These are phyloP conservation scores for Ophiostoma piceae DNA, from an alignment of 2,329 filamentous ascomycete genomes.

Conservation along the genomic window DNA sequence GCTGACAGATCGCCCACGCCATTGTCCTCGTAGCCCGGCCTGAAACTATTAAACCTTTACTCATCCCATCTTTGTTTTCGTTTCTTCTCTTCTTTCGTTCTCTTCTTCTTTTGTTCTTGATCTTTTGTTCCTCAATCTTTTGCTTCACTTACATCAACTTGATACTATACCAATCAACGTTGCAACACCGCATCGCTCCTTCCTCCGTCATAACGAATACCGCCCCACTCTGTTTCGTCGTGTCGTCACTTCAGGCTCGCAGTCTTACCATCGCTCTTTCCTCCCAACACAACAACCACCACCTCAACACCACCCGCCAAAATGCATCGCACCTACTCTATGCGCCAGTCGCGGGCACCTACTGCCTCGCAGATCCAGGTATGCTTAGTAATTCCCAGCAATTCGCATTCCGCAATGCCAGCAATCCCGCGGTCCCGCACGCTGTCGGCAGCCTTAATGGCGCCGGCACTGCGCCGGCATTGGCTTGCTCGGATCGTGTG, in stretches of 20 bases:
- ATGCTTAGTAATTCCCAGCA: conserved; percentile 26
- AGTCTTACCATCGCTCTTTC: conserved; percentile 4
- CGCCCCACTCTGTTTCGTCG: conserved; percentile 10
- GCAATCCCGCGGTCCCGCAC: neutral
- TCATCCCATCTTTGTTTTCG: conserved; percentile 6
- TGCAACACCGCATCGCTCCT: conserved; percentile 11
- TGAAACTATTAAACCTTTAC: conserved; percentile 7
- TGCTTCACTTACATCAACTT: neutral
- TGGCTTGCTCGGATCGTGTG: neutral
- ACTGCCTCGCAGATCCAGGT: conserved; percentile 75
- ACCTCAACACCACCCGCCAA: conserved; percentile 29
- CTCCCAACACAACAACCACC: neutral
- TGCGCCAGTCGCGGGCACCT: conserved; percentile 94
- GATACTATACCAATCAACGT: neutral
- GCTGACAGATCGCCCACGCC: conserved; percentile 20
- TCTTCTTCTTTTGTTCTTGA: neutral
- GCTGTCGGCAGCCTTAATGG: neutral
- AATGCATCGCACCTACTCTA: conserved; percentile 99
- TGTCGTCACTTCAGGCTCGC: neutral
- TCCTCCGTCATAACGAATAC: conserved; percentile 5
- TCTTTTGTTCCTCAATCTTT: neutral
- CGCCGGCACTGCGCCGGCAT: neutral
- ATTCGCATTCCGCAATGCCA: neutral
- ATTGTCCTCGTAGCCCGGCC: conserved; percentile 4
- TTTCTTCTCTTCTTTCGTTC: conserved; percentile 1